phyloP scores from a whole-genome alignment of 202 grass and related monocot genomes.

The Brachypodium distachyon region DNA sequence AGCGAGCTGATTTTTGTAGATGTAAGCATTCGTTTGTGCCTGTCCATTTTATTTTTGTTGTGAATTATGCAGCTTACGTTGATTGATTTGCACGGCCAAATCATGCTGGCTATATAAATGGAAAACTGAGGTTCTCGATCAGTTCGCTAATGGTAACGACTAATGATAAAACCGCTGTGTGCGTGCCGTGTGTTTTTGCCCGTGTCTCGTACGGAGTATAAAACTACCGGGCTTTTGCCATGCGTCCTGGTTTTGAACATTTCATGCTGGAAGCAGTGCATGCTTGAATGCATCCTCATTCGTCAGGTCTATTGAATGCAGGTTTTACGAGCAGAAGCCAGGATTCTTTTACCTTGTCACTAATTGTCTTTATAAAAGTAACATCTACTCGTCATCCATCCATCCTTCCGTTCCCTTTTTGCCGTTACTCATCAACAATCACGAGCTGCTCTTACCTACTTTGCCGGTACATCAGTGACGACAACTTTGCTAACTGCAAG shows the following conservation, averaged over 20 bases:
- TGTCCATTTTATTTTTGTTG: neutral
- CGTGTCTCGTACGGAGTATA: too few species aligned
- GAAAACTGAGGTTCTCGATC: neutral
- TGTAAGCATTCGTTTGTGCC: conserved; percentile 5
- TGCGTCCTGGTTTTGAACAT: too few species aligned
- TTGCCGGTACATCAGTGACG: neutral
- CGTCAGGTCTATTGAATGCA: neutral
- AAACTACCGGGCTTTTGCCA: too few species aligned
- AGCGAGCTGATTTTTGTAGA: conserved; percentile 51
- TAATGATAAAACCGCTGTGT: too few species aligned
- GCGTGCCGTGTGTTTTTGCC: too few species aligned
- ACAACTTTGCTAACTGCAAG: neutral
- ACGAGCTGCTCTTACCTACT: neutral
- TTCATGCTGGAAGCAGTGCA: too few species aligned
- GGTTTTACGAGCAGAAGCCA: neutral
- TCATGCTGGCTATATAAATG: neutral
- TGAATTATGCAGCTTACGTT: neutral
- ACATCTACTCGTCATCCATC: neutral
- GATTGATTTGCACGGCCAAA: neutral
- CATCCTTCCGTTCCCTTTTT: neutral
- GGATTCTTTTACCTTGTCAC: neutral
- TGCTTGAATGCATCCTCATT: neutral
- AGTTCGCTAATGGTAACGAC: too few species aligned
- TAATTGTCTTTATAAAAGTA: neutral
- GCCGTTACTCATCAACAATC: too few species aligned